phyloP scores from a whole-genome alignment of 2,329 filamentous ascomycete genomes.

The Dactylellina leptospora region DNA sequence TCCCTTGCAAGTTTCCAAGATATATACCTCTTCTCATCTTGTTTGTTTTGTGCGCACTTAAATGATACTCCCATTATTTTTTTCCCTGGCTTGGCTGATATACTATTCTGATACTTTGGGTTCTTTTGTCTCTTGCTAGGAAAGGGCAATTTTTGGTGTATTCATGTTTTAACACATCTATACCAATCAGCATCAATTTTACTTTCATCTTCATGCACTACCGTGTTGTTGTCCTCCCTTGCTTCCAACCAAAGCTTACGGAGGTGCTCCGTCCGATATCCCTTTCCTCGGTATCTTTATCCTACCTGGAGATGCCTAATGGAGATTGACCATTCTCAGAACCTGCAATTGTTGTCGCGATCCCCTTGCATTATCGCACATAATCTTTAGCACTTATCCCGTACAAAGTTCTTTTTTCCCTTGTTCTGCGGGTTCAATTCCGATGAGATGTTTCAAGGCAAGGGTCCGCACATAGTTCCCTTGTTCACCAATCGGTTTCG shows the following conservation, averaged over 20 bases:
- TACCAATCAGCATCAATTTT: conserved; percentile 42
- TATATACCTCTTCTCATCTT: conserved; percentile 43
- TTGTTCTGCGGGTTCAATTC: conserved; percentile 27
- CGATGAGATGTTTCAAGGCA: conserved; percentile 40
- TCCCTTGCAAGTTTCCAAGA: conserved; percentile 40
- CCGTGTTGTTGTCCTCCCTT: conserved; percentile 9
- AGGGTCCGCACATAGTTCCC: conserved; percentile 26
- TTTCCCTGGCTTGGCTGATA: conserved; percentile 21
- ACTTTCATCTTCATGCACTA: background rate
- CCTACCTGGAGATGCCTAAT: conserved; percentile 6
- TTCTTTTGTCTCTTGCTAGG: conserved; percentile 7
- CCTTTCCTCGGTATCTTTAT: conserved; percentile 4
- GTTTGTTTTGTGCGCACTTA: conserved; percentile 22
- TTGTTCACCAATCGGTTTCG: conserved; percentile 43
- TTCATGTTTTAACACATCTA: conserved; percentile 29
- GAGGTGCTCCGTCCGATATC: background rate
- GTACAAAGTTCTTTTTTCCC: background rate
- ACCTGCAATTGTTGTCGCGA: conserved; percentile 18
- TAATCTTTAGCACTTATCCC: conserved; percentile 22
- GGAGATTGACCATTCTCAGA: conserved; percentile 2
- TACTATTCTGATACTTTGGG: conserved; percentile 24
- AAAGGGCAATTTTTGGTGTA: conserved; percentile 6
- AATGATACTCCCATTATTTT: conserved; percentile 43
- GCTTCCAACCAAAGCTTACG: background rate
- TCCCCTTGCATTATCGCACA: conserved; percentile 43